phyloP scores from a whole-genome alignment of 83 land plant genomes.

The Diphasiastrum complanatum region DNA sequence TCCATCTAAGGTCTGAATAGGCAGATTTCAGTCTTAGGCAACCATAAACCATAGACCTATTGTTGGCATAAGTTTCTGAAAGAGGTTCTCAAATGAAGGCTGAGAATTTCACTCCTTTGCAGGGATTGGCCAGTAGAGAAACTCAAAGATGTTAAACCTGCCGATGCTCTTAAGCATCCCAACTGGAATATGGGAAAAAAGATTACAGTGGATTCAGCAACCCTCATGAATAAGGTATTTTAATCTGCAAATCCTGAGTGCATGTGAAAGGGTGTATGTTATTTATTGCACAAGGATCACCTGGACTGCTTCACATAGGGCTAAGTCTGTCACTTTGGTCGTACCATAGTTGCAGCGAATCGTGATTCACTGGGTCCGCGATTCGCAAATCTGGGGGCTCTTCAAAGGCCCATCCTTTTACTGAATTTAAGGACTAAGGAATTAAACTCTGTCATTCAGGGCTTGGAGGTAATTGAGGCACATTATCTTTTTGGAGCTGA shows the following conservation, averaged over 20 bases:
- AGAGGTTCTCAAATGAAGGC: too few relatives aligned
- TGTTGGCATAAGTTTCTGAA: too few relatives aligned
- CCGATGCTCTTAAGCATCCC: slow-evolving; percentile 96
- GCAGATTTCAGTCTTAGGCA: too few relatives aligned
- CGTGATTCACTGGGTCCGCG: too few relatives aligned
- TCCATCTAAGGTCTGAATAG: too few relatives aligned
- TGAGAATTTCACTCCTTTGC: slow-evolving; percentile 2
- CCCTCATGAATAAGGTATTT: slow-evolving; percentile 83
- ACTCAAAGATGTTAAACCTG: slow-evolving; percentile 86
- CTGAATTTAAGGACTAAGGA: too few relatives aligned
- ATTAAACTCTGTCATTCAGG: slow-evolving; percentile 37
- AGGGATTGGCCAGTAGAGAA: slow-evolving; percentile 98
- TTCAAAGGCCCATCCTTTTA: not conserved
- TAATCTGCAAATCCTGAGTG: not conserved
- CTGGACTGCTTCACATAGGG: too few relatives aligned
- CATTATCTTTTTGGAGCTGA: slow-evolving; percentile 93
- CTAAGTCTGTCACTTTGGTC: too few relatives aligned
- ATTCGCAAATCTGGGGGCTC: not conserved
- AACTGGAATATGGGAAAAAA: slow-evolving; percentile 97
- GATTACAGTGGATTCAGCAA: slow-evolving; percentile 94
- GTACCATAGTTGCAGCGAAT: too few relatives aligned
- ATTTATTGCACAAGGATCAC: too few relatives aligned
- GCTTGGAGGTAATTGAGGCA: slow-evolving; percentile 95
- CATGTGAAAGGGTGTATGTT: too few relatives aligned
- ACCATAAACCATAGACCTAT: too few relatives aligned